phyloP scores from a whole-genome alignment of 495 filamentous ascomycete species.

The Aspergillus bertholletiae region DNA sequence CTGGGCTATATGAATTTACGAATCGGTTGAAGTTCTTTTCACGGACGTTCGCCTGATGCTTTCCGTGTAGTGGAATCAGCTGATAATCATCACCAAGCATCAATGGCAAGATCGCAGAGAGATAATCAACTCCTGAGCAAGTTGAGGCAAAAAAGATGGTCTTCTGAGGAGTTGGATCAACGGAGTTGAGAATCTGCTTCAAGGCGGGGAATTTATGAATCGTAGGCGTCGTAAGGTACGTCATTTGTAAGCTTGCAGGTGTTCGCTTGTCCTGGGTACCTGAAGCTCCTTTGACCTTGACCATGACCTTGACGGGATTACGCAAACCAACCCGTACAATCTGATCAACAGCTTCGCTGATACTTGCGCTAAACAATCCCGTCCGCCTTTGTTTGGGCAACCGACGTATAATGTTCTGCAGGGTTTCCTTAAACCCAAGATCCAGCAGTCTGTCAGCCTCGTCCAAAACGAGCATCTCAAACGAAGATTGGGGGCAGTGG shows the following conservation, averaged over 20 bases:
- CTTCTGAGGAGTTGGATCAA: constrained; percentile 70
- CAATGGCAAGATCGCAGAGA: constrained; percentile 71
- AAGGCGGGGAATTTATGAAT: constrained; percentile 74
- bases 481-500: constrained; percentile 80
- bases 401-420: constrained; percentile 77
- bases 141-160: constrained; percentile 94
- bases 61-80: constrained; percentile 83
- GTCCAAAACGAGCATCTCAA: constrained; percentile 87
- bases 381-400: constrained; percentile 92
- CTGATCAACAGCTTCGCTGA: constrained; percentile 86
- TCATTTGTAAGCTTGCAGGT: constrained; percentile 88
- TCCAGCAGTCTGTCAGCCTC: constrained; percentile 92
- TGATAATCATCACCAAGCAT: constrained; percentile 54
- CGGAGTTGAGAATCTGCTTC: constrained; percentile 61
- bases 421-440: constrained; percentile 88
- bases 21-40: constrained; percentile 80
- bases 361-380: constrained; percentile 88
- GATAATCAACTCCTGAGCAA: constrained; percentile 94
- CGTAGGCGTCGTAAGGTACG: constrained; percentile 71
- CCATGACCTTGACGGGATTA: constrained; percentile 89
- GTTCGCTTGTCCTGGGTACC: constrained; percentile 81
- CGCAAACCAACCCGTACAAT: constrained; percentile 89
- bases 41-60: constrained; percentile 74
- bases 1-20: constrained; percentile 58
- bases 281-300: constrained; percentile 79